Conservation (phyloP, 805 yeast species). For the Saccharomycopsis sp. region DNA sequence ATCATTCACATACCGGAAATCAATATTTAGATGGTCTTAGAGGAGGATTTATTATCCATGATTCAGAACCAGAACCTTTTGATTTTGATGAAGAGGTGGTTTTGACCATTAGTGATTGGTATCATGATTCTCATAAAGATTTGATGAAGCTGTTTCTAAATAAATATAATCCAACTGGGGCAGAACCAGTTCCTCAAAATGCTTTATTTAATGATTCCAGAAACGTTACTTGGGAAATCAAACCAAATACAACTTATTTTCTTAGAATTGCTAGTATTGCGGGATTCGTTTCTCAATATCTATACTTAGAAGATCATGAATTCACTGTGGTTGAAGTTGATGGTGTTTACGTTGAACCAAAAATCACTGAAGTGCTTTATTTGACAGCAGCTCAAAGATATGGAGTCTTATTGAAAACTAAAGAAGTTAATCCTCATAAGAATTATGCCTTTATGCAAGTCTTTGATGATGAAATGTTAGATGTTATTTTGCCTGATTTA, state of each 20-base stretch:
- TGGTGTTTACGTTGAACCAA: slow-evolving; percentile 57
- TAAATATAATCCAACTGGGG: slow-evolving; percentile 74
- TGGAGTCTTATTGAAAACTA: slow-evolving; percentile 55
- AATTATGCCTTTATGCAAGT: slow-evolving; percentile 55
- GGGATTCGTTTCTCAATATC: slow-evolving; percentile 62
- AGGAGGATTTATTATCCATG: slow-evolving; percentile 54
- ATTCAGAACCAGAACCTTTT: slow-evolving; percentile 35
- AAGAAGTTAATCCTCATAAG: slow-evolving; percentile 27
- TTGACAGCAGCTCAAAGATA: slow-evolving; percentile 77
- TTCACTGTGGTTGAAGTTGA: slow-evolving; percentile 65
- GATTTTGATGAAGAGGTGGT: slow-evolving; percentile 52
- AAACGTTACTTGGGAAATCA: slow-evolving; percentile 44
- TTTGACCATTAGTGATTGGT: slow-evolving; percentile 52
- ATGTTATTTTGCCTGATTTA: slow-evolving; percentile 50
- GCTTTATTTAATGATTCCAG: slow-evolving; percentile 54
- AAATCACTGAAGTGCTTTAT: slow-evolving; percentile 43
- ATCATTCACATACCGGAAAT: slow-evolving; percentile 68
- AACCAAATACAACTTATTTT: slow-evolving; percentile 51
- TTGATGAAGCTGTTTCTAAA: slow-evolving; percentile 40
- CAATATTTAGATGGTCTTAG: slow-evolving; percentile 75
- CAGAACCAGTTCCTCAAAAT: slow-evolving; percentile 71
- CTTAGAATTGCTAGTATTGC: slow-evolving; percentile 59
- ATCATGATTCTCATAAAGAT: slow-evolving; percentile 42
- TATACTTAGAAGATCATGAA: slow-evolving; percentile 61
- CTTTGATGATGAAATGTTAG: slow-evolving; percentile 60